phyloP scores from a whole-genome alignment of 179 eudicot genomes.

The Heliamphora pulchella region DNA sequence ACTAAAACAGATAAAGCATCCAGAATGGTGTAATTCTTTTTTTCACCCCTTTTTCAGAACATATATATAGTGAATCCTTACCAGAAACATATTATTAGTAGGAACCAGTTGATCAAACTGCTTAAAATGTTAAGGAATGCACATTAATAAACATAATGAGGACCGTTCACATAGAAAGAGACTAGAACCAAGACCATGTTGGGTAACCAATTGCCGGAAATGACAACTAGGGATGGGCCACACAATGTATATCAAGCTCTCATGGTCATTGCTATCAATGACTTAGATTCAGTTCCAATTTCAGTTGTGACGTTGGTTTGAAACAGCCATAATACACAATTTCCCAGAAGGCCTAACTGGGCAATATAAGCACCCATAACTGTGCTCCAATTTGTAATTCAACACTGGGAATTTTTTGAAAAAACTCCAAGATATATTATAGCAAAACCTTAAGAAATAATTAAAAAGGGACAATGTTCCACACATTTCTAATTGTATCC shows the following conservation, averaged over 20 bases:
- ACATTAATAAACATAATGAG: background rate
- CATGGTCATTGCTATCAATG: background rate
- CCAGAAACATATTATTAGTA: background rate
- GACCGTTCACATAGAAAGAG: background rate
- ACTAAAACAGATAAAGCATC: background rate
- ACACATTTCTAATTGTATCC: too few relatives aligned
- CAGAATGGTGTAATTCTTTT: too few relatives aligned
- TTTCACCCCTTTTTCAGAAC: too few relatives aligned
- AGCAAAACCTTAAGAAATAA: too few relatives aligned
- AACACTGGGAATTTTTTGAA: too few relatives aligned
- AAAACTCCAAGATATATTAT: too few relatives aligned
- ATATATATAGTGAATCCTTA: background rate
- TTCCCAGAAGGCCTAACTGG: background rate
- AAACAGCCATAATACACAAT: background rate
- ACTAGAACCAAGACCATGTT: background rate
- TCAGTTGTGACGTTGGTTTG: background rate
- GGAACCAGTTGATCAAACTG: background rate
- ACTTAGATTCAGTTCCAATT: background rate
- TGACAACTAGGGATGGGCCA: too few relatives aligned
- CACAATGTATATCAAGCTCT: background rate
- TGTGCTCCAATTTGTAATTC: too few relatives aligned
- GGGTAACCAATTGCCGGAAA: background rate
- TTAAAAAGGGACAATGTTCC: too few relatives aligned
- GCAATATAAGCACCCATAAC: too few relatives aligned
- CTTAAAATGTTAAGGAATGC: background rate